phyloP scores from a whole-genome alignment of 2,329 filamentous ascomycete species.

The Fusarium clavum region DNA sequence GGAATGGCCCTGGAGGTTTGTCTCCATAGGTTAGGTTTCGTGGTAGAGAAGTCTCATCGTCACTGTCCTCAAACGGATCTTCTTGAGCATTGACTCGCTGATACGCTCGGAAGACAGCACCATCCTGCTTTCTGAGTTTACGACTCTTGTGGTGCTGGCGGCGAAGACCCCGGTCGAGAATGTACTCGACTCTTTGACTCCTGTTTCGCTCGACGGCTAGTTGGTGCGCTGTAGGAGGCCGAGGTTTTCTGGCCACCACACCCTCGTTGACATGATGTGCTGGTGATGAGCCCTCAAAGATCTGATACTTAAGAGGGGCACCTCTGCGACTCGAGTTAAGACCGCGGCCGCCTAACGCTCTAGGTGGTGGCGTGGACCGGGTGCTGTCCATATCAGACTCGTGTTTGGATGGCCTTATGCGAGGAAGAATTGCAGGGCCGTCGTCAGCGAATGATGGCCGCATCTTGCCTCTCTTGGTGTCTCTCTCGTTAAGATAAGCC shows the following conservation, averaged over 20 bases:
- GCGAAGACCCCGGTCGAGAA: constrained; percentile 79
- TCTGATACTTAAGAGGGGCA: constrained; percentile 67
- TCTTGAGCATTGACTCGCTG: constrained; percentile 68
- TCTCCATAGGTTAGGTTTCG: constrained; percentile 50
- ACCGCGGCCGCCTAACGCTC: constrained; percentile 46
- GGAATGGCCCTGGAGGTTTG: constrained; percentile 56
- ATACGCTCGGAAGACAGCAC: constrained; percentile 74
- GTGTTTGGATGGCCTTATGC: constrained; percentile 72
- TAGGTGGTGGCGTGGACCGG: constrained; percentile 57
- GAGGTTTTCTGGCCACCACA: constrained; percentile 70
- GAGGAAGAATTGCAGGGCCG: constrained; percentile 69
- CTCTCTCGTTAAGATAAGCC: constrained; percentile 72
- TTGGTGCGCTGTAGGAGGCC: constrained; percentile 84
- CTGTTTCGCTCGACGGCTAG: constrained; percentile 83
- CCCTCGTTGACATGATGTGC: constrained; percentile 66
- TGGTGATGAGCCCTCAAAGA: constrained; percentile 71
- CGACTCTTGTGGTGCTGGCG: constrained; percentile 72
- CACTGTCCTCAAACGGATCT: constrained; percentile 71
- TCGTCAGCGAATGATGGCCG: constrained; percentile 60
- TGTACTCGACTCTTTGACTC: constrained; percentile 83
- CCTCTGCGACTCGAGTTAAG: constrained; percentile 54
- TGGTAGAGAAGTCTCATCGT: constrained; percentile 63
- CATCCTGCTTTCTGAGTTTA: constrained; percentile 71
- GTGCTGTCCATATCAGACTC: constrained; percentile 61
- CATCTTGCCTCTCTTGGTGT: constrained; percentile 66